Evolutionary conservation across 805 yeast species (phyloP).

Genomic region (Yamadazyma insecticola): DNA sequence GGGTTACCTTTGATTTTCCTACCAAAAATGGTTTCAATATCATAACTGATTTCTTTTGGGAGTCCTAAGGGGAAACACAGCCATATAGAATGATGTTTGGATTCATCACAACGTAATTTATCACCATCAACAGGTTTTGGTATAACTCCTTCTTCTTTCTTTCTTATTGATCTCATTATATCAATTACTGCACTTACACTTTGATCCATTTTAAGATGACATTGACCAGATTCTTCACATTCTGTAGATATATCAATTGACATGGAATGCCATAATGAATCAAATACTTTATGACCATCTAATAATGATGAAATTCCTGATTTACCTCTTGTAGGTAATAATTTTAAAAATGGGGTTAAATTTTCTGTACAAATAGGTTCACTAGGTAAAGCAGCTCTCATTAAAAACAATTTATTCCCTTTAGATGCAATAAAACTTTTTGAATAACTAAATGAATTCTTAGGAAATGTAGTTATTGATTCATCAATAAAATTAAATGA

Average conservation of each 20-base stretch:
- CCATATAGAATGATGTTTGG: slow-evolving; percentile 55
- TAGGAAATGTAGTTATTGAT: slow-evolving; percentile 62
- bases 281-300: slow-evolving; percentile 88
- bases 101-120: slow-evolving; percentile 66
- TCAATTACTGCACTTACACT: slow-evolving; percentile 70
- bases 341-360: slow-evolving; percentile 85
- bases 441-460: slow-evolving; percentile 25
- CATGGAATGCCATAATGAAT: slow-evolving; percentile 92
- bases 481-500: slow-evolving; percentile 85
- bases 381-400: slow-evolving; percentile 86
- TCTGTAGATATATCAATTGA: slow-evolving; percentile 70
- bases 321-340: slow-evolving; percentile 88
- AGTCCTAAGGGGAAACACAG: slow-evolving; percentile 78
- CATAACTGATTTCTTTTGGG: slow-evolving; percentile 42
- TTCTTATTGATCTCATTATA: slow-evolving; percentile 61
- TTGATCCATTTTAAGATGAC: slow-evolving; percentile 57
- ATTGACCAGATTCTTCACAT: slow-evolving; percentile 37
- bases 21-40: slow-evolving; percentile 67
- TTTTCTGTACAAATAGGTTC: slow-evolving; percentile 98
- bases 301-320: slow-evolving; percentile 81
- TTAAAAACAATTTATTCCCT: slow-evolving; percentile 43
- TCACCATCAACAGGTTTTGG: slow-evolving; percentile 76
- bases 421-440: slow-evolving; percentile 18
- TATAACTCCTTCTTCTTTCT: slow-evolving; percentile 56
- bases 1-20: slow-evolving; percentile 60